Evolutionary conservation across 1,284 basidiomycete genomes (phyloP), one percentile per base, ranked within the genome.

Genomic region (Puccinia polysora): DNA sequence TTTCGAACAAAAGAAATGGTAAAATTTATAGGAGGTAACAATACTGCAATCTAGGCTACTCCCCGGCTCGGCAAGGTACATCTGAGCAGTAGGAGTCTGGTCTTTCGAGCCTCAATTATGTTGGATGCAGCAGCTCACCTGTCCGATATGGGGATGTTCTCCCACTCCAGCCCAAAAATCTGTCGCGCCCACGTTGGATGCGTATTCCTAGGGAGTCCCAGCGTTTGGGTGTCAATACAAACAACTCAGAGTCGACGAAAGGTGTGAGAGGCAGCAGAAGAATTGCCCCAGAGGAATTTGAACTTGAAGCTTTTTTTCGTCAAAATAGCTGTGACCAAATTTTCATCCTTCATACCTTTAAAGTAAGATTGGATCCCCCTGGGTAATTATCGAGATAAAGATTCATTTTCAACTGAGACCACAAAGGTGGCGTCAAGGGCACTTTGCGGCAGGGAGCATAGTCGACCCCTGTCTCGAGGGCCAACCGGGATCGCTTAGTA

Each of bases 171-270:
- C 40, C 7, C 14, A 55, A 47, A 73, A 73, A 23, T 73, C 62
- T 28, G 70, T 65, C 18, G 70, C 70, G 2, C 70, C 70, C 14
- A 73, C 70, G 8, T 73, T 6, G 43, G 38, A 65, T 5, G 70
- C 62, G 34, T 73, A 73, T 25, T 73, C 58, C 70, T 73, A 12
- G n/a, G n/a, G n/a, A n/a, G n/a, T n/a, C n/a, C n/a, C n/a, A n/a
- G n/a, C n/a, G n/a, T n/a, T n/a, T n/a, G n/a, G n/a, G n/a, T n/a
- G n/a, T n/a, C n/a, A n/a, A n/a, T n/a, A n/a, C n/a, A n/a, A n/a
- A n/a, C n/a, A n/a, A n/a, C n/a, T n/a, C n/a, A n/a, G n/a, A n/a
- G n/a, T n/a, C 14, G 30, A 18, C 6, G 34, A 15, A 10, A 36
- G 28, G 20, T 36, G n/a, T 5, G 38, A 5, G 23, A 8, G 6